Percentiles rank a stretch among this genome's conserved stretches.
phyloP scores from a whole-genome alignment of 306 rosid genomes.

The Echinosophora koreensis region DNA sequence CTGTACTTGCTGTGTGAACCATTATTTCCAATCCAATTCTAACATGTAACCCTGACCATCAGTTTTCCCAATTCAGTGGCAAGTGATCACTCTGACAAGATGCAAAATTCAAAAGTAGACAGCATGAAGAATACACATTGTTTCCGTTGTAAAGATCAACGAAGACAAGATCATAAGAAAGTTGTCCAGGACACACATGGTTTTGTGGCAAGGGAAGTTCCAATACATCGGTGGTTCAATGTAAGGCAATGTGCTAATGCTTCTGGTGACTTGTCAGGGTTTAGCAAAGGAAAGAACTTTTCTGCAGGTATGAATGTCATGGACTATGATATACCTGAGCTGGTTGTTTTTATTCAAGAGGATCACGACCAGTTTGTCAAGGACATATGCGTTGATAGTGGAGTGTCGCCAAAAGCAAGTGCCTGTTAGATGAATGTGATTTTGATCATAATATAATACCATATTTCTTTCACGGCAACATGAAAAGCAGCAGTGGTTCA shows the following conservation, averaged over 20 bases:
- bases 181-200: background rate
- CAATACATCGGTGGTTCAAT: slow-evolving; percentile 25
- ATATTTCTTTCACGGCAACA: slow-evolving; percentile 38
- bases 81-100: slow-evolving; percentile 13
- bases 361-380: slow-evolving; percentile 64
- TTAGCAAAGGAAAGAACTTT: slow-evolving; percentile 42
- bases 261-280: slow-evolving; percentile 31
- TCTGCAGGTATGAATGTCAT: slow-evolving; percentile 35
- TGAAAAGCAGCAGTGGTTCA: slow-evolving; percentile 47
- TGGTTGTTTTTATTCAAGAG: slow-evolving; percentile 80
- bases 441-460: slow-evolving; percentile 40
- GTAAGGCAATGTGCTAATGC: background rate
- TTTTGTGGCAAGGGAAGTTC: slow-evolving; percentile 52
- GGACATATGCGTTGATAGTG: slow-evolving; percentile 60
- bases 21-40: slow-evolving; percentile 45
- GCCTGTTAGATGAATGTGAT: slow-evolving; percentile 44
- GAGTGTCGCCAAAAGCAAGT: slow-evolving; percentile 29
- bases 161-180: slow-evolving; percentile 34
- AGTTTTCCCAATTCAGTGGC: slow-evolving; percentile 50
- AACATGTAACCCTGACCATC: slow-evolving; percentile 39
- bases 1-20: background rate
- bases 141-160: slow-evolving; percentile 26
- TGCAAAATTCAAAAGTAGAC: slow-evolving; percentile 27
- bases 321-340: slow-evolving; percentile 70
- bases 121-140: slow-evolving; percentile 29